These are phyloP conservation scores for Ceratocystiopsis minuta DNA, from an alignment of 2,329 filamentous ascomycete species.

Conservation along the genomic window DNA sequence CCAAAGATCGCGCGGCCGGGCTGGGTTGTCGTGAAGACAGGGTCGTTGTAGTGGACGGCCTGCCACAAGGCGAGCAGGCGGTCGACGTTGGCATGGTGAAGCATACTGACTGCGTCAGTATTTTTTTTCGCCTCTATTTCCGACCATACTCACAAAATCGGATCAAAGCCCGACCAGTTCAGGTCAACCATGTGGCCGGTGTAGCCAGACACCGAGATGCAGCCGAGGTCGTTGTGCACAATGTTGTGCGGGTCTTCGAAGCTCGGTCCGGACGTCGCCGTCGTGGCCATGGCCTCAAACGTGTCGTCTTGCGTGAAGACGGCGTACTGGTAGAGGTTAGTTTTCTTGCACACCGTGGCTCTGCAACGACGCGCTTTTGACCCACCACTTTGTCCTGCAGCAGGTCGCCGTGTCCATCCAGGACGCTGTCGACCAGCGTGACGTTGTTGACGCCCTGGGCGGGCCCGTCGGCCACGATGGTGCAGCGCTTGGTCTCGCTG, in stretches of 20 bases:
- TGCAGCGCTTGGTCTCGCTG: slow-evolving; percentile 23
- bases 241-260: slow-evolving; percentile 26
- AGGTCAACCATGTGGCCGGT: slow-evolving; percentile 19
- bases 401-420: slow-evolving; percentile 12
- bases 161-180: slow-evolving; percentile 26
- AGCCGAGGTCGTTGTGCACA: slow-evolving; percentile 23
- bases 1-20: slow-evolving; percentile 19
- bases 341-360: not conserved
- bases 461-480: slow-evolving; percentile 11
- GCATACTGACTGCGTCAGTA: slow-evolving; percentile 19
- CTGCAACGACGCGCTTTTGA: too few species aligned
- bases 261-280: slow-evolving; percentile 18
- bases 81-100: slow-evolving; percentile 40
- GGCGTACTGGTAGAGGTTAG: slow-evolving; percentile 19
- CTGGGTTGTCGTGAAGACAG: slow-evolving; percentile 15
- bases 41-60: slow-evolving; percentile 18
- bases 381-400: slow-evolving; percentile 13
- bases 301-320: slow-evolving; percentile 20
- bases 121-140: too few species aligned
- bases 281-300: slow-evolving; percentile 24
- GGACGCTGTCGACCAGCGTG: slow-evolving; percentile 6
- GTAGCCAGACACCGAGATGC: slow-evolving; percentile 12
- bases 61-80: slow-evolving; percentile 36
- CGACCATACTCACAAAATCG: slow-evolving; percentile 21
- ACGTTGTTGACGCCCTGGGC: slow-evolving; percentile 23